Conservation (phyloP, 257 asterid species). For the Eustoma russellianum region DNA sequence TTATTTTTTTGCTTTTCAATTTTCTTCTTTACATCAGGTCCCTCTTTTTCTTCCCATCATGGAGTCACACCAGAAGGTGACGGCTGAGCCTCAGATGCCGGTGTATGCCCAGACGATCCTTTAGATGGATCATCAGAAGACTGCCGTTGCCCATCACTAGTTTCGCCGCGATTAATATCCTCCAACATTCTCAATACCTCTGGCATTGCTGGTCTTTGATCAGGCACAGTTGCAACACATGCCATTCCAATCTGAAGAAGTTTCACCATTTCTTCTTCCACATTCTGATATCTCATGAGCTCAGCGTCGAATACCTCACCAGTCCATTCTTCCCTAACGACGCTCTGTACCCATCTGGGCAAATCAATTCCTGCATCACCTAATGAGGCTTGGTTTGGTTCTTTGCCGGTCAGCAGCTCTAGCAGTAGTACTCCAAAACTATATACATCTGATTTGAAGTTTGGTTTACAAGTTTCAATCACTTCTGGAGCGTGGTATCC, state of each 20-base stretch:
- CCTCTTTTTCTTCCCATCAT: constrained; percentile 5
- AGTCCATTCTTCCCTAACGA: constrained; percentile 95
- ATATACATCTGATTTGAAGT: constrained; percentile 75
- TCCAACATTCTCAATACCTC: constrained; percentile 79
- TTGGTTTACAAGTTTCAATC: constrained; percentile 71
- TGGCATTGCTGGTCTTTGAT: constrained; percentile 68
- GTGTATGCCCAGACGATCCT: constrained; percentile 78
- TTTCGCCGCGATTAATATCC: constrained; percentile 64
- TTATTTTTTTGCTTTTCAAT: neutral
- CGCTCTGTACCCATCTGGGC: constrained; percentile 98
- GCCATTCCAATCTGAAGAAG: constrained; percentile 94
- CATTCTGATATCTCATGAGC: constrained; percentile 85
- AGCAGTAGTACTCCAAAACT: constrained; percentile 74
- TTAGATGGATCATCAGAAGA: constrained; percentile 68
- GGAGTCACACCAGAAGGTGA: constrained; percentile 66
- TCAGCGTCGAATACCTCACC: constrained; percentile 95
- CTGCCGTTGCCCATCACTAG: constrained; percentile 58
- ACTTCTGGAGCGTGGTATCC: constrained; percentile 96
- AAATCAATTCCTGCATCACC: constrained; percentile 93
- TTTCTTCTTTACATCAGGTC: neutral
- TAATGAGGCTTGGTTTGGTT: constrained; percentile 88
- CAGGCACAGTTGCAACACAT: constrained; percentile 70
- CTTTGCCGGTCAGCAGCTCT: constrained; percentile 84
- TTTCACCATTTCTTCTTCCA: constrained; percentile 98
- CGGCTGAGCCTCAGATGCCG: constrained; percentile 53